These are phyloP conservation scores for Pseudofabraea citricarpa DNA, from an alignment of 2,329 filamentous ascomycete genomes.

Conservation along the genomic window DNA sequence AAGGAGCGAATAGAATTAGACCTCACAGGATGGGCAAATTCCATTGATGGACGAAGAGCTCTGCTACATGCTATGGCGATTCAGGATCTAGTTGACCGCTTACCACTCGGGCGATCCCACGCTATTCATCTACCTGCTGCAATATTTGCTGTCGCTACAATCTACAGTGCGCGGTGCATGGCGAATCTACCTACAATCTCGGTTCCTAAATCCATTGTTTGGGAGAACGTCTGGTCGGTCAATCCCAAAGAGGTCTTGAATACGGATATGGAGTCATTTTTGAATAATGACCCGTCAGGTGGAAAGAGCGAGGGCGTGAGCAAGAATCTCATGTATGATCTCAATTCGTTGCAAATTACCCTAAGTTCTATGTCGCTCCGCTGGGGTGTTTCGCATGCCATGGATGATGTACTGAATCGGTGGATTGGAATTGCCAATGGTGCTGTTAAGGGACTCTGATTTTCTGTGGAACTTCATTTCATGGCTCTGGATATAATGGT, in stretches of 20 bases:
- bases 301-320: constrained; percentile 8
- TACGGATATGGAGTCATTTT: background rate
- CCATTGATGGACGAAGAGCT: constrained; percentile 32
- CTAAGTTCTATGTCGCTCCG: constrained; percentile 8
- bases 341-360: constrained; percentile 36
- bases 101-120: constrained; percentile 37
- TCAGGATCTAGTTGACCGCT: constrained; percentile 37
- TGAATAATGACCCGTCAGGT: background rate
- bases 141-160: constrained; percentile 36
- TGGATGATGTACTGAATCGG: constrained; percentile 4
- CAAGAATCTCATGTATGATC: constrained; percentile 37
- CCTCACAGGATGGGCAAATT: constrained; percentile 30
- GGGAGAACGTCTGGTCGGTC: constrained; percentile 31
- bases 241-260: background rate
- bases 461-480: no score
- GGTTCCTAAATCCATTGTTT: constrained; percentile 32
- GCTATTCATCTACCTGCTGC: constrained; percentile 39
- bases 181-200: constrained; percentile 30
- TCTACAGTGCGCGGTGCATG: constrained; percentile 35
- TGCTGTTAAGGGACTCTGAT: background rate
- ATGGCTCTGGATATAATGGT: no score
- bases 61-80: constrained; percentile 38
- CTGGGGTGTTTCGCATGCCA: constrained; percentile 11
- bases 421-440: constrained; percentile 8
- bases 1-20: constrained; percentile 31